phyloP scores from a whole-genome alignment of 1,284 basidiomycete genomes.

The Pseudozyma thailandica region DNA sequence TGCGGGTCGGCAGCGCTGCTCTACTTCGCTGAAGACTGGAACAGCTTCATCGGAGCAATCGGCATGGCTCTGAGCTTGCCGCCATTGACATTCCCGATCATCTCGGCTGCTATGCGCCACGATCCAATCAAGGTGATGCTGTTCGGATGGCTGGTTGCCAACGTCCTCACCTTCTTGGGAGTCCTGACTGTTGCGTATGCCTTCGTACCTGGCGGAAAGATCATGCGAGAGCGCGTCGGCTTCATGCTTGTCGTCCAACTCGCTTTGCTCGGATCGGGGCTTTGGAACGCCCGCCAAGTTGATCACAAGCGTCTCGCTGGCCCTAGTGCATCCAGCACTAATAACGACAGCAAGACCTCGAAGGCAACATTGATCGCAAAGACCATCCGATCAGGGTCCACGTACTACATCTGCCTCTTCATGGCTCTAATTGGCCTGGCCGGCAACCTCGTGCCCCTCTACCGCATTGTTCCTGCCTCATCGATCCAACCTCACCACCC shows the following conservation, averaged over 20 bases:
- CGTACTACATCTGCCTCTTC: constrained; percentile 45
- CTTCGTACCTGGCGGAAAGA: constrained; percentile 84
- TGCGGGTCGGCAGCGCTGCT: constrained; percentile 72
- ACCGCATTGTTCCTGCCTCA: constrained; percentile 72
- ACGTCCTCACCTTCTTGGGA: constrained; percentile 58
- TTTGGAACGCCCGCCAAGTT: constrained; percentile 33
- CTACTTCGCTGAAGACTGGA: constrained; percentile 74
- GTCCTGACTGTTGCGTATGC: constrained; percentile 89
- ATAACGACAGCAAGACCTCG: constrained; percentile 5
- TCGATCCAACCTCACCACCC: constrained; percentile 76
- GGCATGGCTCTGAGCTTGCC: constrained; percentile 76
- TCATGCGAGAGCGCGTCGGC: constrained; percentile 83
- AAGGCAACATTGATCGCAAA: constrained; percentile 9
- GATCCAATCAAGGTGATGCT: constrained; percentile 57
- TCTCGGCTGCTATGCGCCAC: constrained; percentile 50
- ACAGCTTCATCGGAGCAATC: constrained; percentile 79
- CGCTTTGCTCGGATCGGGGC: constrained; percentile 29
- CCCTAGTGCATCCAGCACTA: not conserved
- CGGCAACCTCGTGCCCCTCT: constrained; percentile 66
- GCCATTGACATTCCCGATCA: constrained; percentile 41
- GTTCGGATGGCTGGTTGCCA: constrained; percentile 53
- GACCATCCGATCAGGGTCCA: constrained; percentile 16
- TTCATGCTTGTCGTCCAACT: constrained; percentile 42
- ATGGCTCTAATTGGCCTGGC: constrained; percentile 37
- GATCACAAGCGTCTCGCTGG: constrained; percentile 12